These are phyloP conservation scores for Didymosphaeria variabile DNA, from an alignment of 2,329 filamentous ascomycete species.

Conservation along the genomic window DNA sequence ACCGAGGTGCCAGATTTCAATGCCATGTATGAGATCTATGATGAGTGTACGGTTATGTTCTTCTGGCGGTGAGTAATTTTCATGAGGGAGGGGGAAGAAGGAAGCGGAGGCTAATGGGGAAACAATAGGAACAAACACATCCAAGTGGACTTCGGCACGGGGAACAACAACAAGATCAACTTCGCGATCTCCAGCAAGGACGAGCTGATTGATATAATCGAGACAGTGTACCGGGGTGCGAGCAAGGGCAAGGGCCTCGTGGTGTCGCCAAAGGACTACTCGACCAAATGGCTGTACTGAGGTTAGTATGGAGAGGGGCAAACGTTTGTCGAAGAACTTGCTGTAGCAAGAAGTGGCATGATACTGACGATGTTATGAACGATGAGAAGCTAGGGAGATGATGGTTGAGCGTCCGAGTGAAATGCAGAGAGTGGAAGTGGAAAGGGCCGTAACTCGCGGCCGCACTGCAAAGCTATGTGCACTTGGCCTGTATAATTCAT, in stretches of 20 bases:
- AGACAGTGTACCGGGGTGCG: conserved; percentile 92
- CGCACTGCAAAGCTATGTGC: no score
- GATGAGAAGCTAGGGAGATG: no score
- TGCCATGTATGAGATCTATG: conserved; percentile 88
- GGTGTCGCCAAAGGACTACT: conserved; percentile 86
- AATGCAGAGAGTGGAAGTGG: no score
- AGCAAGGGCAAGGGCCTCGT: conserved; percentile 96
- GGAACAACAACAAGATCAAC: conserved; percentile 97
- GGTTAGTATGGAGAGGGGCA: not conserved
- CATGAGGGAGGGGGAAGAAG: not conserved
- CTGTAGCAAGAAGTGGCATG: no score
- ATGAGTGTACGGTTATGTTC: conserved; percentile 92
- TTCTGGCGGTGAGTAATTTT: conserved; percentile 75
- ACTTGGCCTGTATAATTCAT: no score
- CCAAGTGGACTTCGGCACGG: conserved; percentile 66
- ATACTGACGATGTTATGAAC: no score
- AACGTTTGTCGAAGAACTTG: not conserved
- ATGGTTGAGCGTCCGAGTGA: no score
- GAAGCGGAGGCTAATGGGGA: not conserved
- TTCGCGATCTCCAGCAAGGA: conserved; percentile 95
- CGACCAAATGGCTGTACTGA: conserved; percentile 66
- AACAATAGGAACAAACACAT: conserved; percentile 33
- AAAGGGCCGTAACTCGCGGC: no score
- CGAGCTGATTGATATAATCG: conserved; percentile 96
- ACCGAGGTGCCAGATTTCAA: conserved; percentile 85